Conservation (phyloP, 768 basidiomycete species). For the Panus rudis region DNA sequence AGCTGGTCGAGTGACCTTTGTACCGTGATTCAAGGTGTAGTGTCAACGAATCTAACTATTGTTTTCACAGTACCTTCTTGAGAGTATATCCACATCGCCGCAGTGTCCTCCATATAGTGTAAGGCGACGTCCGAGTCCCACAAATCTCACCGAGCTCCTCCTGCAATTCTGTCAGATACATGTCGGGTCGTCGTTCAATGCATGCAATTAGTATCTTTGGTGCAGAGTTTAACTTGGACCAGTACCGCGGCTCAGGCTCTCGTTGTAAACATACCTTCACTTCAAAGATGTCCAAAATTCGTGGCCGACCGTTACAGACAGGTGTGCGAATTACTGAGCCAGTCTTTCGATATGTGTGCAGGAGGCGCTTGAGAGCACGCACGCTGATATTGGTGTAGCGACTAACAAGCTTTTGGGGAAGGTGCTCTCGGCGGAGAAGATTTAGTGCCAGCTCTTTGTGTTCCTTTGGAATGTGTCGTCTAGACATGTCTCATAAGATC, state of each 20-base stretch:
- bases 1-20: constrained; percentile 12
- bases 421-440: neutral
- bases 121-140: constrained; percentile 14
- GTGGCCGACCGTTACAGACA: constrained; percentile 1
- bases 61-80: constrained; percentile 18
- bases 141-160: constrained; percentile 12
- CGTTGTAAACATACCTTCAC: constrained; percentile 2
- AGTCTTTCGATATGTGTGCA: neutral
- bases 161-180: constrained; percentile 24
- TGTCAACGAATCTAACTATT: neutral
- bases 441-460: constrained; percentile 3
- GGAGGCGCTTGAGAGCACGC: constrained; percentile 2
- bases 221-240: neutral
- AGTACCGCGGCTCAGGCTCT: neutral
- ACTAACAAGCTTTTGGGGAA: neutral
- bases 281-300: constrained; percentile 1
- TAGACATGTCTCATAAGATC: neutral
- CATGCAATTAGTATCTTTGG: constrained; percentile 9
- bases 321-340: constrained; percentile 1
- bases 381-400: constrained; percentile 2
- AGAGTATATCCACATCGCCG: constrained; percentile 17
- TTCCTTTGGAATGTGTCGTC: constrained; percentile 5
- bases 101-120: constrained; percentile 22
- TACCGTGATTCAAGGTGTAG: neutral
- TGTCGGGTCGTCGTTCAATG: constrained; percentile 20